Evolutionary conservation across 441 rosid genomes (phyloP), one percentile per base, ranked within the genome.

Genomic region (Populus hybrid): DNA sequence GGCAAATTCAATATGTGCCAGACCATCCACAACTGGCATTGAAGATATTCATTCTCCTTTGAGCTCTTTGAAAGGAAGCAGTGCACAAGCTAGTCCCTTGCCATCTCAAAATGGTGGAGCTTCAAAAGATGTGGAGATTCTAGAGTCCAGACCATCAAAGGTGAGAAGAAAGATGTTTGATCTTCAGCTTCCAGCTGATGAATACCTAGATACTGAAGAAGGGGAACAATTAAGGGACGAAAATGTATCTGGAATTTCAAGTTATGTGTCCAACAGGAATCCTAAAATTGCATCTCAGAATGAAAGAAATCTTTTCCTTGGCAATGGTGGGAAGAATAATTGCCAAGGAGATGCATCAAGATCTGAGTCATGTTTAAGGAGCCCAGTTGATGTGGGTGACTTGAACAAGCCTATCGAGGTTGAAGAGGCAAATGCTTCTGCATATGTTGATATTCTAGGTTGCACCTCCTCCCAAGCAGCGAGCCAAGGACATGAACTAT

Each of bases 141-240:
- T 85, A 28, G 94, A 91, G 61, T 87, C 86, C 68, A 92, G 95
- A 81, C 94, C 97, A 74, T 69, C 85, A 18, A 94, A 94, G 75
- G 89, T 88, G 78, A 85, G 93, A 74, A 93, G 84, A 84, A 92
- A 85, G 86, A 90, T 89, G 92, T 83, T 97, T 73, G 99, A 97
- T 88, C 97, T 97, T 80, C 93, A 88, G 77, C 97, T 94, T 86
- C 97, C 98, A 23, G 98, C 97, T 30, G 94, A 95, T 82, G 90
- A 86, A 73, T 94, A 93, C 86, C 87, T 92, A 61, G 92, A 88
- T 76, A 81, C 85, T 24, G 98, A 93, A 83, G 97, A 89, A 68
- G 84, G 76, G 36, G 92, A 90, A 72, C 87, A 86, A 80, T 65
- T 79, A 54, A 83, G 83, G 82, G 89, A 85, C 57, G 89, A 85